Evolutionary conservation across 441 rosid genomes (phyloP).

Genomic region (Kokia cookei): DNA sequence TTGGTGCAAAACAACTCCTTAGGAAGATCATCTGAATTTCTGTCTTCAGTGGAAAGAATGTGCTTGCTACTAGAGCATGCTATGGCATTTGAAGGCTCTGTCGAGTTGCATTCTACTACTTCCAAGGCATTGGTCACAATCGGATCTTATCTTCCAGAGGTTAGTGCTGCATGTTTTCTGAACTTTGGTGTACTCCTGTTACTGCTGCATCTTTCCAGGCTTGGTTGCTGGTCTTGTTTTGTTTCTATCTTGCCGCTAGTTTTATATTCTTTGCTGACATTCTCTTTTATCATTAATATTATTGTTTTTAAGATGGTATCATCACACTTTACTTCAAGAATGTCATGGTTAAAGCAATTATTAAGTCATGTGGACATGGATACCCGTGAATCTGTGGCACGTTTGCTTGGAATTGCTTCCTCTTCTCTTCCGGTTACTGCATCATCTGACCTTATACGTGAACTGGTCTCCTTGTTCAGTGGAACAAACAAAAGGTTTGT

Average conservation of each 20-base stretch:
- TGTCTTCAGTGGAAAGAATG: constrained; percentile 57
- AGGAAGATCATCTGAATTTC: constrained; percentile 52
- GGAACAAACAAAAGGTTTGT: constrained; percentile 64
- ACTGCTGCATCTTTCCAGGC: constrained; percentile 6
- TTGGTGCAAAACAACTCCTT: constrained; percentile 46
- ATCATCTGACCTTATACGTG: constrained; percentile 56
- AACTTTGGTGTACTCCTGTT: constrained; percentile 10
- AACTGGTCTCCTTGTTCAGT: constrained; percentile 49
- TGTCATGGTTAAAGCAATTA: constrained; percentile 83
- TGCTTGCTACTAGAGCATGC: constrained; percentile 86
- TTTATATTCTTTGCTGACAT: constrained; percentile 6
- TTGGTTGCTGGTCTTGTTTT: neutral
- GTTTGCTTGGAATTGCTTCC: constrained; percentile 89
- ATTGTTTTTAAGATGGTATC: constrained; percentile 54
- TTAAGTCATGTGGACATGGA: constrained; percentile 71
- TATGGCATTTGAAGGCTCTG: constrained; percentile 79
- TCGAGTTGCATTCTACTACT: constrained; percentile 84
- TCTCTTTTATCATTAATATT: neutral
- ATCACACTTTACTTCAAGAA: constrained; percentile 52
- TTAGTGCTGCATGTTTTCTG: constrained; percentile 22
- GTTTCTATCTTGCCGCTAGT: neutral
- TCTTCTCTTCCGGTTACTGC: constrained; percentile 60
- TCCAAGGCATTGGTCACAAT: constrained; percentile 71
- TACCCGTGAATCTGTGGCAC: constrained; percentile 93
- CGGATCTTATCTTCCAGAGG: constrained; percentile 86